Conservation (phyloP, 2,329 filamentous ascomycete genomes). For the Talaromyces amestolkiae region DNA sequence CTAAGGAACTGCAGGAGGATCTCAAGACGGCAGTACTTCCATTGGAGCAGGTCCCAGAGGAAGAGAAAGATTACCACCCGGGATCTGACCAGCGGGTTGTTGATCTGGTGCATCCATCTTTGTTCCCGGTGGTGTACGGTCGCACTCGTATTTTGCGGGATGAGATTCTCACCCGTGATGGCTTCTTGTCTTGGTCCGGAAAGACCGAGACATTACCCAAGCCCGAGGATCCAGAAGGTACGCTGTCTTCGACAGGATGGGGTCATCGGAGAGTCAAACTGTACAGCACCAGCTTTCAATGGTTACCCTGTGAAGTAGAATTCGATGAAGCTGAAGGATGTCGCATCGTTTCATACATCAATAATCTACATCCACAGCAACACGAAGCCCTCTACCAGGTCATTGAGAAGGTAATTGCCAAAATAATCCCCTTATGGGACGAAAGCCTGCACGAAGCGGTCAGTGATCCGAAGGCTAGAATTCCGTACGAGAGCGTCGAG, state of each 20-base stretch:
- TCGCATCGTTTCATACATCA: constrained; percentile 44
- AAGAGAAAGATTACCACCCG: constrained; percentile 14
- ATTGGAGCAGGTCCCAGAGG: constrained; percentile 48
- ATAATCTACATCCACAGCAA: constrained; percentile 44
- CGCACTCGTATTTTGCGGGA: constrained; percentile 29
- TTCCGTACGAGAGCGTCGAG: constrained; percentile 30
- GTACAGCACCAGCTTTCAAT: constrained; percentile 38
- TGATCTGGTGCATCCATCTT: constrained; percentile 59
- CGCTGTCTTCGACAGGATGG: constrained; percentile 25
- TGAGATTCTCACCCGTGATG: constrained; percentile 26
- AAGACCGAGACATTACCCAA: constrained; percentile 26
- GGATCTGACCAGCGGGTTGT: constrained; percentile 10
- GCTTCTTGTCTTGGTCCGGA: constrained; percentile 25
- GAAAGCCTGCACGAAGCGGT: constrained; percentile 23
- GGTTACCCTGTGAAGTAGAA: constrained; percentile 43
- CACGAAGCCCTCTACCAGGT: constrained; percentile 36
- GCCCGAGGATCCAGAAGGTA: constrained; percentile 22
- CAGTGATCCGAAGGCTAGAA: constrained; percentile 21
- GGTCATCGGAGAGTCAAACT: background rate
- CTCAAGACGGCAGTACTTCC: constrained; percentile 46
- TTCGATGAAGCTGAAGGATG: constrained; percentile 24
- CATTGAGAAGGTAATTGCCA: constrained; percentile 39
- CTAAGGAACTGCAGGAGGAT: constrained; percentile 36
- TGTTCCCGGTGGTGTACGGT: constrained; percentile 55
- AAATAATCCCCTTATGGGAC: constrained; percentile 27